These are phyloP conservation scores for Pseudocercospora crystallina DNA, from an alignment of 2,329 filamentous ascomycete species.

Conservation along the genomic window DNA sequence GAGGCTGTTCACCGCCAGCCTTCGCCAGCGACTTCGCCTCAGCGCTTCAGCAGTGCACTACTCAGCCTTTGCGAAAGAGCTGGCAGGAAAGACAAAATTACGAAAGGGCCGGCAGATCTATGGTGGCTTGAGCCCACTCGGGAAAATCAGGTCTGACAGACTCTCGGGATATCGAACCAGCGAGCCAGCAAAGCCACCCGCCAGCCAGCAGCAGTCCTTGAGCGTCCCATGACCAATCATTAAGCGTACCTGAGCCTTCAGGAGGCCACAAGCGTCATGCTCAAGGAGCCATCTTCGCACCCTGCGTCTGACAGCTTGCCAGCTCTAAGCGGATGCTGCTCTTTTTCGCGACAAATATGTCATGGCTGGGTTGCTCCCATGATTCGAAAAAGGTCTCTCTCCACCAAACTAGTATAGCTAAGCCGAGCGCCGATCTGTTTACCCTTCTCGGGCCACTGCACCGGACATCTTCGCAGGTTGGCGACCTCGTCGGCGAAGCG, in stretches of 20 bases:
- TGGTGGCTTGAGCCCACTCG: no score
- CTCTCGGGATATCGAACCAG: no score
- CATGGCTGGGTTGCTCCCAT: conserved; percentile 1
- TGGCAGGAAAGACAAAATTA: neutral
- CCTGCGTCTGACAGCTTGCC: neutral
- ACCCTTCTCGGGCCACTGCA: conserved; percentile 5
- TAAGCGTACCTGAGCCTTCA: conserved; percentile 11
- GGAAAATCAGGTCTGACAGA: no score
- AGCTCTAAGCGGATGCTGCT: neutral
- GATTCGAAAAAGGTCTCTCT: neutral
- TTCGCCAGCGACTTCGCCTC: no score
- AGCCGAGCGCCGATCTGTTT: conserved; percentile 1
- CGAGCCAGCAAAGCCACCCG: neutral
- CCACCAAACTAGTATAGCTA: no score
- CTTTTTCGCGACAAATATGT: neutral
- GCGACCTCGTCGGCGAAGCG: conserved; percentile 3
- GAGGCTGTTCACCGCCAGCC: no score
- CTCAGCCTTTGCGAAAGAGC: neutral
- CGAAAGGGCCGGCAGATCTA: no score
- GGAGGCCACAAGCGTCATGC: conserved; percentile 20
- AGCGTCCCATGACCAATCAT: conserved; percentile 16
- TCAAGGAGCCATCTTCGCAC: neutral
- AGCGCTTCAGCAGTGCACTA: neutral
- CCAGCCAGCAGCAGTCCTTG: conserved; percentile 15
- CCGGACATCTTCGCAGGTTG: neutral